Conservation (phyloP, 768 basidiomycete genomes). For the Lactifluus hygrophoroides region DNA sequence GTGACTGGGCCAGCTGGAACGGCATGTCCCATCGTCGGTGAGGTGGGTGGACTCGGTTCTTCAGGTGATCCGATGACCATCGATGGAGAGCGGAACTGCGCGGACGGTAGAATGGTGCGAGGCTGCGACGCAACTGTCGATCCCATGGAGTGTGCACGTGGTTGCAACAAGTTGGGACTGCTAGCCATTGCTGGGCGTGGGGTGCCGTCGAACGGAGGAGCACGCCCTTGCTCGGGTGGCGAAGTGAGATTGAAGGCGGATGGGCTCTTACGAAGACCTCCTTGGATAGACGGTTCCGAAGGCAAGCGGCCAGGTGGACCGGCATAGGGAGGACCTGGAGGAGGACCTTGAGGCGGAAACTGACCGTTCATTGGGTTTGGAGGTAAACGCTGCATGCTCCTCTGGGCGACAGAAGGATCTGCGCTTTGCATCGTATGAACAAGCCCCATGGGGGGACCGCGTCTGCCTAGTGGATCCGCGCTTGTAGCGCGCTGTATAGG, state of each 20-base stretch:
- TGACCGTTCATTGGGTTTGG: background rate
- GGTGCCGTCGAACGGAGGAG: conserved; percentile 26
- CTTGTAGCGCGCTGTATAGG: conserved; percentile 17
- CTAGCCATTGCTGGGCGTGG: conserved; percentile 32
- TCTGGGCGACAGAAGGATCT: background rate
- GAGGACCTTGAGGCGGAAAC: background rate
- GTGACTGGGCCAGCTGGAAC: conserved; percentile 57
- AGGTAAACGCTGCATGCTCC: background rate
- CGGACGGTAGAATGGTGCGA: conserved; percentile 56
- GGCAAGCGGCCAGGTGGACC: conserved; percentile 19
- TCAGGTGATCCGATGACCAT: conserved; percentile 45
- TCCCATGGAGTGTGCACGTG: conserved; percentile 25
- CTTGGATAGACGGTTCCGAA: conserved; percentile 25
- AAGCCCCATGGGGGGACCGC: conserved; percentile 1
- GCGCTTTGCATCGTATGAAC: background rate
- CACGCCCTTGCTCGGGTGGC: conserved; percentile 31
- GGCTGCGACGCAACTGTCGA: conserved; percentile 32
- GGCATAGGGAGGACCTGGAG: conserved; percentile 1
- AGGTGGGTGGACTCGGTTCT: conserved; percentile 77
- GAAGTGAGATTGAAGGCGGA: conserved; percentile 54
- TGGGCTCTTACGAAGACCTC: conserved; percentile 39
- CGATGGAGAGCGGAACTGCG: conserved; percentile 47
- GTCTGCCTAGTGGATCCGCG: conserved; percentile 8
- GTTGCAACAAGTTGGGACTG: conserved; percentile 20
- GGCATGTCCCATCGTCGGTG: conserved; percentile 54